phyloP scores from a whole-genome alignment of 306 rosid species.

The Lotus japonicus region DNA sequence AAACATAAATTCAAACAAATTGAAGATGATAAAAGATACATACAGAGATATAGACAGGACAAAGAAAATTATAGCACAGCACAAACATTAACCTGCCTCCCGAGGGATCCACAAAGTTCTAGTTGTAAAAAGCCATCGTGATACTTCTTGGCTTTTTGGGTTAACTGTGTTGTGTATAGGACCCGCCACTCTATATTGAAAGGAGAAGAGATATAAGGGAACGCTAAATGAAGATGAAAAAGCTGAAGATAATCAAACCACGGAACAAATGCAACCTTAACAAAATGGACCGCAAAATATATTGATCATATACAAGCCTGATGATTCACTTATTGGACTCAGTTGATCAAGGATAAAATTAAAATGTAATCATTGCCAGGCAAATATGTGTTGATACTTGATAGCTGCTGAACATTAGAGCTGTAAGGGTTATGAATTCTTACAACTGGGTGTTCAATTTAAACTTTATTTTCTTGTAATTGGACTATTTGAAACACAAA shows the following conservation, averaged over 20 bases:
- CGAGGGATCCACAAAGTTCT: conserved; percentile 40
- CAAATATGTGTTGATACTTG: not conserved
- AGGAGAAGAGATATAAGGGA: conserved; percentile 11
- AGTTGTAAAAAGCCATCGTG: conserved; percentile 63
- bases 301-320: not conserved
- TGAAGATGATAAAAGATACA: not conserved
- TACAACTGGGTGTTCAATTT: not conserved
- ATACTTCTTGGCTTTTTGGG: conserved; percentile 62
- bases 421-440: not conserved
- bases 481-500: not conserved
- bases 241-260: conserved; percentile 8
- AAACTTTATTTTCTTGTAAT: not conserved
- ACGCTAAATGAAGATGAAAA: conserved; percentile 5
- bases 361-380: not conserved
- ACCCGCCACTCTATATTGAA: conserved; percentile 60
- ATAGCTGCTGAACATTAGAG: not conserved
- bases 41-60: not conserved
- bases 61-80: conserved; percentile 1
- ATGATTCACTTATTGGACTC: not conserved
- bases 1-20: conserved; percentile 13
- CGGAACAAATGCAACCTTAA: not conserved
- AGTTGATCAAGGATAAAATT: conserved; percentile 10
- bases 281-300: conserved; percentile 1
- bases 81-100: conserved; percentile 52
- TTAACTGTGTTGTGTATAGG: conserved; percentile 55